Conservation (phyloP, 208 protist genomes). For the Trypanosoma caninum region DNA sequence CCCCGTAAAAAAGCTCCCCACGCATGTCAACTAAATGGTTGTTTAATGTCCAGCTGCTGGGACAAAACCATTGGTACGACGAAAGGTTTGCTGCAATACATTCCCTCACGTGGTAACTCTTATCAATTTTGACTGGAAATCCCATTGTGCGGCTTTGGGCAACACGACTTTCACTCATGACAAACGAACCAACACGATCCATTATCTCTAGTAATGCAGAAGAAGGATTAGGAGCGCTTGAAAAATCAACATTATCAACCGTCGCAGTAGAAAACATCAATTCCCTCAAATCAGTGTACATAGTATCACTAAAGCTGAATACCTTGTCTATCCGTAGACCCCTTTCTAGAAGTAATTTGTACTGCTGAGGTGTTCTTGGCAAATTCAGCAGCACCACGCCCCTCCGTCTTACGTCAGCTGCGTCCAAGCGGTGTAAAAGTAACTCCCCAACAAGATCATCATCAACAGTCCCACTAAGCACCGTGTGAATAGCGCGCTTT, state of each 20-base stretch:
- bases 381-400: conserved; percentile 83
- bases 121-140: conserved; percentile 53
- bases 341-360: conserved; percentile 17
- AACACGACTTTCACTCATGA: conserved; percentile 28
- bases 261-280: conserved; percentile 10
- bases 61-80: conserved; percentile 76
- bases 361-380: conserved; percentile 35
- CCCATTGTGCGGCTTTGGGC: conserved; percentile 33
- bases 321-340: conserved; percentile 21
- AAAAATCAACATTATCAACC: conserved; percentile 27
- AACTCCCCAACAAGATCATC: conserved; percentile 44
- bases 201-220: conserved; percentile 56
- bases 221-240: conserved; percentile 26
- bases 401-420: conserved; percentile 50
- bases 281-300: conserved; percentile 10
- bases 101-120: conserved; percentile 36
- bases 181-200: conserved; percentile 47
- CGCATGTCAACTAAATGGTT: conserved; percentile 41
- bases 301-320: conserved; percentile 15
- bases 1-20: conserved; percentile 28
- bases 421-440: conserved; percentile 44
- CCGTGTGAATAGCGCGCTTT: conserved; percentile 43
- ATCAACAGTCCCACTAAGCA: conserved; percentile 30
- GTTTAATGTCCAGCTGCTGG: conserved; percentile 73
- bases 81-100: conserved; percentile 44